phyloP scores from a whole-genome alignment of 345 rosid species.

The Brassica incana region DNA sequence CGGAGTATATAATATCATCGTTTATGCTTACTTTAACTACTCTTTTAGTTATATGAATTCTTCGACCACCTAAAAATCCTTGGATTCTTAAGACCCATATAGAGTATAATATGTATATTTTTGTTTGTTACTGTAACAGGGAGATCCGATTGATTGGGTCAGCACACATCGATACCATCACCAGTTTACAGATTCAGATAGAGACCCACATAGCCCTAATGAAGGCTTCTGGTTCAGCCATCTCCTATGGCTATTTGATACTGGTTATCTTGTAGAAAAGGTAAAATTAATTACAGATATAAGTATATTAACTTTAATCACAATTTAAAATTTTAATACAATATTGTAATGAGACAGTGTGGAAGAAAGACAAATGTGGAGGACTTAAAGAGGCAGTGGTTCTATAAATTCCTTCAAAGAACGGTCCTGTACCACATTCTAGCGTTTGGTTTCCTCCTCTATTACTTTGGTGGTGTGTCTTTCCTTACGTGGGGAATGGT shows the following conservation, averaged over 20 bases:
- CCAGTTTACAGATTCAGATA: conserved; percentile 77
- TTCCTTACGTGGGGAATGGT: conserved; percentile 45
- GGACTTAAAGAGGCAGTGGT: conserved; percentile 41
- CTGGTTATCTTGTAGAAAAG: conserved; percentile 52
- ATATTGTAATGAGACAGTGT: conserved; percentile 24
- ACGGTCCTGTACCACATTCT: conserved; percentile 33
- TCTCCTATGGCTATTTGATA: conserved; percentile 76
- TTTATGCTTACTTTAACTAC: not conserved
- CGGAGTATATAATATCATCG: not conserved
- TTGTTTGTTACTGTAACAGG: conserved; percentile 29
- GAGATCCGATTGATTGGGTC: conserved; percentile 84
- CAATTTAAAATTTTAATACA: not conserved
- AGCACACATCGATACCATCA: conserved; percentile 91
- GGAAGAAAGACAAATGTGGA: conserved; percentile 41
- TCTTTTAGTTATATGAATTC: not conserved
- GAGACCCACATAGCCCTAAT: conserved; percentile 89
- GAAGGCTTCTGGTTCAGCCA: conserved; percentile 96
- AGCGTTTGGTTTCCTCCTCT: conserved; percentile 34
- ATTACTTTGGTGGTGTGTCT: conserved; percentile 40
- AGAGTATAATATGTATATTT: not conserved
- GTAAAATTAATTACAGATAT: conserved; percentile 33
- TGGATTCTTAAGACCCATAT: not conserved
- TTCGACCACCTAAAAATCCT: not conserved
- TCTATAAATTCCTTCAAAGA: conserved; percentile 41
- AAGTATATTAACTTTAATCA: not conserved